Base-by-base conservation (phyloP, 139 green algal genomes). In the Yamagishiella unicocca region DNA sequence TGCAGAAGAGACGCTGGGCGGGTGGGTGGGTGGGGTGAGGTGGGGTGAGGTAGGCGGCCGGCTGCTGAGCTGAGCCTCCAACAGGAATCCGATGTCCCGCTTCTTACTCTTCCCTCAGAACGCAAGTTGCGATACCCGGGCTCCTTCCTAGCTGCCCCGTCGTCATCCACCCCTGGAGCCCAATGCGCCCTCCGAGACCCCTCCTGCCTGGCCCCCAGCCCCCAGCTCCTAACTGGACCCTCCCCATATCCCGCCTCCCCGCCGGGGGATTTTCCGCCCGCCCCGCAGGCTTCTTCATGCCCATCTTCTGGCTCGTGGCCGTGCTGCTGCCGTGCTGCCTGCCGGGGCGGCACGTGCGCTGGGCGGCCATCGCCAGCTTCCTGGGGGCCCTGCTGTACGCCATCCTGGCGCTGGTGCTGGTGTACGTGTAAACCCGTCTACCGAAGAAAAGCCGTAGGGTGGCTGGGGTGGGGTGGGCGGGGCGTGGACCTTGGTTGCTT, bases 261-360 rank as follows among this genome's bases (percentile, higher is more conserved):
- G 17, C 17, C 50, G 17, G 12, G 50, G 50, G 66, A 46, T 25
- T 74, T 46, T 22, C 21, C 31, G 31, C 66, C 22, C 2, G 19
- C 66, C n/a, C 29, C 61, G 9, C 80, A 77, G 64, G 62, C 80
- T 77, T 77, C 80, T 67, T 77, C 43, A n/a, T 78, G 7, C 80
- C 80, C 31, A 42, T 77, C 2, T 86, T 86, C 64, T 86, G 80
- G 80, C 64, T 86, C 17, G 19, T 86, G 21, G 25, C 80, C 7
- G 64, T 77, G 64, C 64, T 86, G 31, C 80, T 86, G 80, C 80
- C 80, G 31, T 77, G 43, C 64, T 86, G 80, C 66, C 62, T 86
- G 64, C 80, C 80, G 5, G 80, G 80, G 7, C 80, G 43, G 29
- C 1, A 50, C 31, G 80, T 86, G 17, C 80, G 80, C 43, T 68